phyloP scores from a whole-genome alignment of 1,284 basidiomycete genomes.

The Cryptococcus sp. region DNA sequence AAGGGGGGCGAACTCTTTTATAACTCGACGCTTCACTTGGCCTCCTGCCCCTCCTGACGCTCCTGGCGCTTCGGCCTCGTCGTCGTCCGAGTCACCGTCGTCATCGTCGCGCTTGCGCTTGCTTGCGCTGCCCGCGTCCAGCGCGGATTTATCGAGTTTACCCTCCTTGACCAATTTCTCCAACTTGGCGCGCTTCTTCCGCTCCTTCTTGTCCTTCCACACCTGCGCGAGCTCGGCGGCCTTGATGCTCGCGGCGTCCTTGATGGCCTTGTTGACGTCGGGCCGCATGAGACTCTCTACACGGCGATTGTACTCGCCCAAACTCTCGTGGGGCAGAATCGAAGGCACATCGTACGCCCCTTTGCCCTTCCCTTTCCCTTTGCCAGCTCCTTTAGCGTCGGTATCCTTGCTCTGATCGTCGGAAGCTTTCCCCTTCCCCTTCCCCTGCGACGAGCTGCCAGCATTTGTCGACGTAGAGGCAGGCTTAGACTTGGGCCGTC shows the following conservation, averaged over 20 bases:
- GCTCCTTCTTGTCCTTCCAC: slow-evolving; percentile 29
- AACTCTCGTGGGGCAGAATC: slow-evolving; percentile 33
- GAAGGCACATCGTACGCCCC: slow-evolving; percentile 13
- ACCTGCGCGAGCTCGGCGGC: slow-evolving; percentile 27
- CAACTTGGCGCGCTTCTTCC: slow-evolving; percentile 12
- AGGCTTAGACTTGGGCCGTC: slow-evolving; percentile 8
- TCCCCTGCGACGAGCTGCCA: neutral
- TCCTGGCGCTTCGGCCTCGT: slow-evolving; percentile 2
- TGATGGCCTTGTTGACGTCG: slow-evolving; percentile 47
- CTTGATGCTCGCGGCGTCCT: slow-evolving; percentile 35
- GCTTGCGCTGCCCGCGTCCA: slow-evolving; percentile 17
- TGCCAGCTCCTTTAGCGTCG: neutral
- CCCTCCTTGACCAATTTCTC: slow-evolving; percentile 17
- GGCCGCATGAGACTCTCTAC: slow-evolving; percentile 45
- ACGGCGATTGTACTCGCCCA: slow-evolving; percentile 51
- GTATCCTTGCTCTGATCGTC: neutral
- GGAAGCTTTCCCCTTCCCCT: neutral
- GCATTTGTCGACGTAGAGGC: neutral
- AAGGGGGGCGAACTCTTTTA: slow-evolving; percentile 25
- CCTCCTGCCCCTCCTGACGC: slow-evolving; percentile 4
- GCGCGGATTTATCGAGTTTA: slow-evolving; percentile 10
- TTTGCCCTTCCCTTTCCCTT: slow-evolving; percentile 11
- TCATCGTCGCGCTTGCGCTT: slow-evolving; percentile 12
- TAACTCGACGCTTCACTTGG: slow-evolving; percentile 4
- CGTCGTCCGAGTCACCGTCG: slow-evolving; percentile 2